Base-by-base conservation (phyloP, 176 grass and related monocot species). In the Oryza coarctata region DNA sequence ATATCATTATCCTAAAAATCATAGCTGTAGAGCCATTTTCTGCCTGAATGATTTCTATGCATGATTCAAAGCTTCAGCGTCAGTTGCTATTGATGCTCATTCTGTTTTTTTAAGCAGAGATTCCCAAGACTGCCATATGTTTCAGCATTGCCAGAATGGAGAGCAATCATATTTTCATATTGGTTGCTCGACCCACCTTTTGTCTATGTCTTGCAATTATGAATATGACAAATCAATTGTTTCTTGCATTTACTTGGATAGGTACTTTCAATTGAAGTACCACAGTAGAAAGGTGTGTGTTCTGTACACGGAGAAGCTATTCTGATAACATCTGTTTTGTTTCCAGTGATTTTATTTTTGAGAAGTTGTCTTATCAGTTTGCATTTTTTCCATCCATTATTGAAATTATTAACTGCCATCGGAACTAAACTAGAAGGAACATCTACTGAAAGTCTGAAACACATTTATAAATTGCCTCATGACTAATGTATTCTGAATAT, bases 211-310 rank as follows among this genome's bases (percentile, higher is more conserved):
- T 87, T 87, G 89, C 85, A 83, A 75, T 67, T 80, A 84, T 80
- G 85, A 87, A 71, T 84, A 87, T 80, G 66, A 72, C 71, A 65
- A 91, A 75, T 87, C 89, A 80, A 47, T 80, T 84, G 65, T 91
- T 87, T 91, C 89, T 77, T 87, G 81, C 71, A 91, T 91, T 91
- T 55, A 73, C 36, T 65, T 91, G 89, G 85, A 84, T 81, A 91
- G 45, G 41, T 87, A 50, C 85, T 77, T 91, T 72, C 81, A 87
- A 34, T 84, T 84, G 63, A 91, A 91, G 81, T 87, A 81, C 72
- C 55, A 84, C 28, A 68, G 55, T 87, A 84, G 76, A 87, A 91
- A 91, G 89, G 89, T 91, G 65, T 84, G 80, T 87, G 63, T 75
- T 67, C 69, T 80, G 17, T 84, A 84, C 58, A 77, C 71, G 58